Conservation (phyloP, 352 stramenopile species). For the Phytophthora rubi region DNA sequence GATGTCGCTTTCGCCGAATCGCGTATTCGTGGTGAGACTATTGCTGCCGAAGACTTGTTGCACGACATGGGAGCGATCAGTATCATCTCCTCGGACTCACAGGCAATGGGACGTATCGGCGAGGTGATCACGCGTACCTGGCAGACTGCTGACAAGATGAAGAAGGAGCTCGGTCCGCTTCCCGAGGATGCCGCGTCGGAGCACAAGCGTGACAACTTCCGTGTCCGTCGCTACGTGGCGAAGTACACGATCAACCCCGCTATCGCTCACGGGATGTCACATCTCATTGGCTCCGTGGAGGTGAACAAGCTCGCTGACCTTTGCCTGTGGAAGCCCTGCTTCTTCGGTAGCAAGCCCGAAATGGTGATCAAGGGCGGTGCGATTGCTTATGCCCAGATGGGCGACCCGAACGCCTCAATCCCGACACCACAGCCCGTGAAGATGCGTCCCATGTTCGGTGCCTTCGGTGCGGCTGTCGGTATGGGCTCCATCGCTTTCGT, state of each 20-base stretch:
- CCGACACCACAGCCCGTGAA: slow-evolving; percentile 96
- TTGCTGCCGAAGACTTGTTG: slow-evolving; percentile 97
- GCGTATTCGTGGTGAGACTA: slow-evolving; percentile 96
- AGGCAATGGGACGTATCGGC: slow-evolving; percentile 97
- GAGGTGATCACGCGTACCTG: slow-evolving; percentile 97
- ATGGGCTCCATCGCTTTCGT: slow-evolving; percentile 91
- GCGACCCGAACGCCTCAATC: slow-evolving; percentile 97
- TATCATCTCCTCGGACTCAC: slow-evolving; percentile 96
- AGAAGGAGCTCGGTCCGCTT: slow-evolving; percentile 91
- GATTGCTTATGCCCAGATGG: slow-evolving; percentile 97
- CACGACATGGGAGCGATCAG: slow-evolving; percentile 97
- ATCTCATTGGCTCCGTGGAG: slow-evolving; percentile 95
- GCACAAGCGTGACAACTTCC: slow-evolving; percentile 92
- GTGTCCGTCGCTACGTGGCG: slow-evolving; percentile 95
- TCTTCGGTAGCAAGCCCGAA: slow-evolving; percentile 97
- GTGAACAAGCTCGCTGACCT: slow-evolving; percentile 94
- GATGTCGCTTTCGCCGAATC: slow-evolving; percentile 98
- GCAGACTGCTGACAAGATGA: slow-evolving; percentile 99
- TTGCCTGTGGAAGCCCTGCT: slow-evolving; percentile 94
- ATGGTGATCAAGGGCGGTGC: slow-evolving; percentile 96
- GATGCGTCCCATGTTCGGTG: slow-evolving; percentile 96
- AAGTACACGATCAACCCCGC: slow-evolving; percentile 99
- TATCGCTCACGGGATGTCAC: slow-evolving; percentile 96
- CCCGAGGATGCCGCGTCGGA: slow-evolving; percentile 75
- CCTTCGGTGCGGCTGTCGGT: slow-evolving; percentile 63